Evolutionary conservation across 1,284 basidiomycete genomes (phyloP), one percentile per base, ranked within the genome.

Genomic region (Mixia osmundae): DNA sequence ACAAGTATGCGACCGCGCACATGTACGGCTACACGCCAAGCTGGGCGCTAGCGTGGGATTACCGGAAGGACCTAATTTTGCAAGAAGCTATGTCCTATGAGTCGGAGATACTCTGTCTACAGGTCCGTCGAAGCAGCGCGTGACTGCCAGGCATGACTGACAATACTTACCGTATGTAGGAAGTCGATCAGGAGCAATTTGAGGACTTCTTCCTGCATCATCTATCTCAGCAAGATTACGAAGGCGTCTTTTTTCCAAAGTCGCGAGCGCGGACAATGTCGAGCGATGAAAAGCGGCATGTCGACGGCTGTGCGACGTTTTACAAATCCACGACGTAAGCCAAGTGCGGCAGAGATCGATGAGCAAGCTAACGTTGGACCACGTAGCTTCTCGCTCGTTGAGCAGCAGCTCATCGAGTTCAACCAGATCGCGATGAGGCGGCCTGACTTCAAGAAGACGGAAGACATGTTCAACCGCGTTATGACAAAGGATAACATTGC

Each of bases 391-490:
- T 68, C 74, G 42, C 70, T 99, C 30, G 76, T 97, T 39, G 89
- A 97, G 62, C 79, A 79, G 50, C 78, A 87, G 45, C 68, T 89
- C 28, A 69, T 97, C 54, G 91, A 97, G 57, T 99, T 89, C 62
- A 82, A 76, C 56, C 71, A 80, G 39, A 68, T 87, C 42, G 87
- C 87, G 5, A 77, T 95, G 66, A 76, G 83, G 52, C 73, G 83
- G 35, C 69, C 75, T 29, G 89, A 97, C 55, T 89, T 95, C 61
- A 85, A 89, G 61, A 89, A 85, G 64, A 91, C 87, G 4, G 85
- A 97, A 53, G 89, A 95, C 60, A 89, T 97, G 83, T 97, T 95
- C 67, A 95, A 95, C 55, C 79, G 91, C 36, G 83, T 97, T 40
- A 71, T 94, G 54, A 78, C 77, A 44, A 83, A 87, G 56, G 91